phyloP scores from a whole-genome alignment of 2,329 filamentous ascomycete genomes.

The Corynespora cassiicola region DNA sequence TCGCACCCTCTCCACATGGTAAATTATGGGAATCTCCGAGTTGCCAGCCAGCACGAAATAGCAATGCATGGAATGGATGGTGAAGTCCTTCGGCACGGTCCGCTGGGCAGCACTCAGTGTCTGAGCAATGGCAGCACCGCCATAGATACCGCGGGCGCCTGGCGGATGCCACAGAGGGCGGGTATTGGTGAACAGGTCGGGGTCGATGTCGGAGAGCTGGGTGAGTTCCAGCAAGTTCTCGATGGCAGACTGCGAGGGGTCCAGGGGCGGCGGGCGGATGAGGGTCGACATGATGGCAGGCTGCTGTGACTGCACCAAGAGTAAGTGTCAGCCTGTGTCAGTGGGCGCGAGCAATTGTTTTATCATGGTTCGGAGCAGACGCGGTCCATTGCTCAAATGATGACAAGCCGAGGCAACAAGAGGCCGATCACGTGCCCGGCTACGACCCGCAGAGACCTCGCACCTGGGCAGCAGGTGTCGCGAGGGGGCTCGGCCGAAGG shows the following conservation, averaged over 20 bases:
- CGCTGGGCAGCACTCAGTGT: slow-evolving; percentile 85
- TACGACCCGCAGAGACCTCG: no score
- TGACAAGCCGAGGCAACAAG: no score
- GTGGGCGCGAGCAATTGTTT: no score
- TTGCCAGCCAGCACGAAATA: slow-evolving; percentile 96
- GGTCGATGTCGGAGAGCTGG: slow-evolving; percentile 76
- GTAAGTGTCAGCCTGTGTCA: no score
- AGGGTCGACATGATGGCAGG: slow-evolving; percentile 65
- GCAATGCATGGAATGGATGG: slow-evolving; percentile 96
- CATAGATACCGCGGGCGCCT: slow-evolving; percentile 91
- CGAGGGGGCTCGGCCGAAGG: no score
- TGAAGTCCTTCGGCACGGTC: slow-evolving; percentile 81
- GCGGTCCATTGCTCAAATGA: no score
- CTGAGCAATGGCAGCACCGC: slow-evolving; percentile 92
- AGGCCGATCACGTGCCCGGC: no score
- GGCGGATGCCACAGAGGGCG: slow-evolving; percentile 90
- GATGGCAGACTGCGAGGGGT: slow-evolving; percentile 77
- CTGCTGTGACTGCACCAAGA: no score
- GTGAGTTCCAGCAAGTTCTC: slow-evolving; percentile 91
- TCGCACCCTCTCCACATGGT: slow-evolving; percentile 92
- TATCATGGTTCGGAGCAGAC: no score
- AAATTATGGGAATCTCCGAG: slow-evolving; percentile 82
- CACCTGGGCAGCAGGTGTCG: no score
- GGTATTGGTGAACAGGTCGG: slow-evolving; percentile 93
- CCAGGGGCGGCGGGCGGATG: slow-evolving; percentile 75